These are phyloP conservation scores for Chalaropsis ovoidea DNA, from an alignment of 2,329 filamentous ascomycete species.

Conservation along the genomic window DNA sequence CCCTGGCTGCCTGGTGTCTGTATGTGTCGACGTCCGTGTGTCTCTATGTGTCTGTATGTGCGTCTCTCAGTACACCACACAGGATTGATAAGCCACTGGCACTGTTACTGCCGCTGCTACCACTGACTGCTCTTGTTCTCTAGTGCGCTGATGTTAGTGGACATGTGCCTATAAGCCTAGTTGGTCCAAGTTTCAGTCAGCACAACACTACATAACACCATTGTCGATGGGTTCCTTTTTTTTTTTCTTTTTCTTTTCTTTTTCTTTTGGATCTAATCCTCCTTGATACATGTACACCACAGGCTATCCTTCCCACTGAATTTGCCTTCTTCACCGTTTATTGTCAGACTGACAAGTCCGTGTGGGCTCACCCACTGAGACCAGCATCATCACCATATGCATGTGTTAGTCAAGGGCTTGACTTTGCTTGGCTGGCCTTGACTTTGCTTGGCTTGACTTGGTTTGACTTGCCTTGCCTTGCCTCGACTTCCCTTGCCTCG, in stretches of 20 bases:
- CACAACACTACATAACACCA: neutral
- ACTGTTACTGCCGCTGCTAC: too few relatives aligned
- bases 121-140: too few relatives aligned
- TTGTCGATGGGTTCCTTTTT: neutral
- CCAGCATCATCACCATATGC: neutral
- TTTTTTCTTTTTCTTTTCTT: neutral
- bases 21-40: too few relatives aligned
- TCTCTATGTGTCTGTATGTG: neutral
- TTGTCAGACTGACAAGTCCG: constrained; percentile 5
- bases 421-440: neutral
- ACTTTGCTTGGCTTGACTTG: too few relatives aligned
- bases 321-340: constrained; percentile 1
- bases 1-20: neutral
- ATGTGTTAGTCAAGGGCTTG: neutral
- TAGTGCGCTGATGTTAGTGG: constrained; percentile 10
- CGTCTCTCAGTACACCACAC: neutral
- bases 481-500: too few relatives aligned
- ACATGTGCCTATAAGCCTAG: neutral
- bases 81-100: neutral
- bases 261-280: neutral
- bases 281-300: neutral
- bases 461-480: neutral
- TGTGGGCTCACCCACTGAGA: neutral
- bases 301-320: neutral
- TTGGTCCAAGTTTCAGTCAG: neutral